Evolutionary conservation across 2,329 filamentous ascomycete species (phyloP), one percentile per base, ranked within the genome.

Genomic region (Calonectria honghensis): DNA sequence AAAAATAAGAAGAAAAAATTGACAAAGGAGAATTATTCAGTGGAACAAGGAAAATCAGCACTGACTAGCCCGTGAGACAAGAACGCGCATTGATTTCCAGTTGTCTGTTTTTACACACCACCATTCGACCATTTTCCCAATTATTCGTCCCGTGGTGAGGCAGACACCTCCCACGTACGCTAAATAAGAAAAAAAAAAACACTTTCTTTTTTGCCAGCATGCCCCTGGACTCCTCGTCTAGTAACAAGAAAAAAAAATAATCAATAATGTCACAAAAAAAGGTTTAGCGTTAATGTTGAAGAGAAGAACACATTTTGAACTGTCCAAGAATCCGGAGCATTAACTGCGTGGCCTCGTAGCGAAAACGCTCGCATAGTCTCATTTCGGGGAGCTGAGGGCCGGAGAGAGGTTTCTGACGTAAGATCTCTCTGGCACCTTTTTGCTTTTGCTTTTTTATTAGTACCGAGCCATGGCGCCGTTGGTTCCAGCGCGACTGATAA

Each of bases 401-500:
- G 20, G 57, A 32, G 27, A 52, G 9, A 39, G n/a, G 1, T 18
- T n/a, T 35, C 24, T 32, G 37, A 61, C 41, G 29, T 6, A 39
- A n/a, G n/a, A 7, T 27, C 54, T n/a, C 54, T 59, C 54, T 11
- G 5, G 32, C 54, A 37, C 16, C 11, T 59, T 59, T 48, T 48
- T 20, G 18, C 20, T 48, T 48, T 48, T 20, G n/a, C 29, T 37
- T 35, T 45, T 65, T 73, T 20, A 35, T 75, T 61, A 80, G 57
- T 71, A 72, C 57, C 76, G 77, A 48, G 78, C 73, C 37, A 69
- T 57, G 50, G 69, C 51, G 32, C 78, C 78, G 29, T 71, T 52
- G 37, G 78, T 79, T n/a, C 79, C 79, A 35, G 83, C 83, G 11
- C 79, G 80, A 57, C 82, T 81, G 27, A 84, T 83, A 29, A 85